These are phyloP conservation scores for Bauhinia variegata DNA, from an alignment of 306 rosid species.

Conservation along the genomic window DNA sequence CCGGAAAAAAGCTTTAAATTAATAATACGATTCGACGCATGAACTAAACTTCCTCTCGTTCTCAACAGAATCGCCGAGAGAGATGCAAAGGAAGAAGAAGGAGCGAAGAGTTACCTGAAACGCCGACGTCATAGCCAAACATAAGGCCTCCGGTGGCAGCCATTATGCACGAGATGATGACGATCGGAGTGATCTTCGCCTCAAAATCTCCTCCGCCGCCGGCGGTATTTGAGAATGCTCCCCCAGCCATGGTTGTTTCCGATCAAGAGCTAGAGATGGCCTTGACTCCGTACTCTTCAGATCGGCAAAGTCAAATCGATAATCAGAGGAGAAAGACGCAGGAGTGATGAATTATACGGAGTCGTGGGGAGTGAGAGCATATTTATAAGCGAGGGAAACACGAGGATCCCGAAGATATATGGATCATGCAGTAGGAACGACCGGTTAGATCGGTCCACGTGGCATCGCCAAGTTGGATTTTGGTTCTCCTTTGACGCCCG, in stretches of 20 bases:
- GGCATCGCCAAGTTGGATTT: background rate
- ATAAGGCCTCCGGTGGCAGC: constrained; percentile 96
- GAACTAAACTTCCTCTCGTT: no score
- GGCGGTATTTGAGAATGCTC: constrained; percentile 46
- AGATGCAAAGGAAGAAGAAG: background rate
- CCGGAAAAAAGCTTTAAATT: no score
- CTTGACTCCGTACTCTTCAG: background rate
- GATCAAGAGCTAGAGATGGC: background rate
- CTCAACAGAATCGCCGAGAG: no score
- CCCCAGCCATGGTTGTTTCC: constrained; percentile 57
- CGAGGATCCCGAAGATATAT: background rate
- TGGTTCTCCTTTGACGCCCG: no score
- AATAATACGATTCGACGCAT: no score
- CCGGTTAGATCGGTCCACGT: constrained; percentile 46
- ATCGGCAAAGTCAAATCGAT: background rate
- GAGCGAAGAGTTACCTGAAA: constrained; percentile 58
- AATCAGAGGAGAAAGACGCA: background rate
- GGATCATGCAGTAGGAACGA: constrained; percentile 38
- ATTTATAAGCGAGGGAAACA: constrained; percentile 1
- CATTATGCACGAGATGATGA: constrained; percentile 78
- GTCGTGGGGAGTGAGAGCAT: background rate
- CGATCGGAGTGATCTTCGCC: constrained; percentile 84
- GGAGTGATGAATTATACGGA: background rate
- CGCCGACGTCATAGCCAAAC: constrained; percentile 85
- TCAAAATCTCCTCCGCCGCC: constrained; percentile 52